Conservation (phyloP, 1,284 basidiomycete species). For the Malassezia sympodialis region DNA sequence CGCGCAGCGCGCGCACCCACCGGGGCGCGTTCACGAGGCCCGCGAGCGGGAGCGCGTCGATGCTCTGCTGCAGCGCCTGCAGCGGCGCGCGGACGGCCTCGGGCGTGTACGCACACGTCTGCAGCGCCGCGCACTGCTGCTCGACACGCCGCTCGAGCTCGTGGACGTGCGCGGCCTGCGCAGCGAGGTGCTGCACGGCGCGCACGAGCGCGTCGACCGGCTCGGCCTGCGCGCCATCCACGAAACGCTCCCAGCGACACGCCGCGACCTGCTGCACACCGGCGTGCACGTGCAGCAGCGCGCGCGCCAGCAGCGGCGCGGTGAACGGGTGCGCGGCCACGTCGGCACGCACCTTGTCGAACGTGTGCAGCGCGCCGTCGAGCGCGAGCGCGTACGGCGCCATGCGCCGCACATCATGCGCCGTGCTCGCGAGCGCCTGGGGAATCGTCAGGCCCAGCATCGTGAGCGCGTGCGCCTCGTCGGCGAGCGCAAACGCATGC, state of each 20-base stretch:
- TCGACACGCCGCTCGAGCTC: constrained; percentile 72
- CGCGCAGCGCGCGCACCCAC: constrained; percentile 83
- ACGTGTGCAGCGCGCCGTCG: constrained; percentile 95
- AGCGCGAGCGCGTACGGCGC: constrained; percentile 87
- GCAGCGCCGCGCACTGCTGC: constrained; percentile 59
- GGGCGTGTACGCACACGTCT: constrained; percentile 70
- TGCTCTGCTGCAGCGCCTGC: constrained; percentile 72
- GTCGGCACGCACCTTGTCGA: constrained; percentile 82
- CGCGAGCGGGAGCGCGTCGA: constrained; percentile 86
- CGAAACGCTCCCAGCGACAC: constrained; percentile 89
- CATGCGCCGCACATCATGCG: constrained; percentile 93
- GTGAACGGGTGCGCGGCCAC: constrained; percentile 74
- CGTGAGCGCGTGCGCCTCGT: constrained; percentile 87
- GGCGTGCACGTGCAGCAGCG: constrained; percentile 31
- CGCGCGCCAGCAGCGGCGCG: constrained; percentile 59
- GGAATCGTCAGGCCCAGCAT: constrained; percentile 94
- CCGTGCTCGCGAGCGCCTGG: constrained; percentile 85
- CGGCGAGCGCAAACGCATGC: constrained; percentile 94
- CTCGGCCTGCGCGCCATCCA: constrained; percentile 59
- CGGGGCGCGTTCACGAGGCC: constrained; percentile 95
- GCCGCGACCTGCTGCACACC: constrained; percentile 55
- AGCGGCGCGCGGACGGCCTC: constrained; percentile 73
- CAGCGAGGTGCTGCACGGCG: constrained; percentile 65
- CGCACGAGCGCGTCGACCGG: constrained; percentile 92
- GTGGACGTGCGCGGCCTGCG: constrained; percentile 84